A percentile compares a stretch with the other conserved stretches of the same genome.
These are phyloP conservation scores for Pterula multifida DNA, from an alignment of 1,284 basidiomycete species.

Conservation along the genomic window DNA sequence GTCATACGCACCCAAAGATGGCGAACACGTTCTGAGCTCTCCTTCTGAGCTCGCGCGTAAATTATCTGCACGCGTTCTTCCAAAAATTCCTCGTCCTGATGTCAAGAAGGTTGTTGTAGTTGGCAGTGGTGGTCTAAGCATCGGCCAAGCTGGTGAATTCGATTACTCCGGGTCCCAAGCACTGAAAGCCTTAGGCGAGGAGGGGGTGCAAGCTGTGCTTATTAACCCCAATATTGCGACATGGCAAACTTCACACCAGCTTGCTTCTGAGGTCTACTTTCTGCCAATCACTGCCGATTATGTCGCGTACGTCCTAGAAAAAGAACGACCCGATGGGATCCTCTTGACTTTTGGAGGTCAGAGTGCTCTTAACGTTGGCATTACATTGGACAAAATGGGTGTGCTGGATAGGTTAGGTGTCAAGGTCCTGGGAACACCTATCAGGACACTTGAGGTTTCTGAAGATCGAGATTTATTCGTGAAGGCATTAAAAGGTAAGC, in stretches of 20 bases:
- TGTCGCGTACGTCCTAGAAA: conserved; percentile 97
- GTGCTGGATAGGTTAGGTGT: conserved; percentile 91
- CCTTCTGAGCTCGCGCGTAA: conserved; percentile 86
- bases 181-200: conserved; percentile 94
- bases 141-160: conserved; percentile 99
- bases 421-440: conserved; percentile 92
- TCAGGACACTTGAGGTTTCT: conserved; percentile 88
- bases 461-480: conserved; percentile 98
- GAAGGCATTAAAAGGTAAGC: conserved; percentile 83
- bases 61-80: conserved; percentile 85
- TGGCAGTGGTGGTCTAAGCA: conserved; percentile 91
- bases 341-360: conserved; percentile 98
- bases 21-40: conserved; percentile 78
- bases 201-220: conserved; percentile 89
- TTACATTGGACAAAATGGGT: conserved; percentile 96
- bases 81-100: conserved; percentile 75
- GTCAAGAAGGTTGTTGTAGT: conserved; percentile 96
- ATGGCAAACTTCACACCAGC: conserved; percentile 93
- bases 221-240: conserved; percentile 98
- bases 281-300: conserved; percentile 95
- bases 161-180: conserved; percentile 99
- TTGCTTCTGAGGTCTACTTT: conserved; percentile 97
- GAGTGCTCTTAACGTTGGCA: conserved; percentile 95
- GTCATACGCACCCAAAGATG: conserved; percentile 54
- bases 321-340: conserved; percentile 96